Percentiles rank a stretch among this genome's conserved stretches.
Conservation (phyloP, 139 green algal genomes). For the Raphidocelis subcapitata region DNA sequence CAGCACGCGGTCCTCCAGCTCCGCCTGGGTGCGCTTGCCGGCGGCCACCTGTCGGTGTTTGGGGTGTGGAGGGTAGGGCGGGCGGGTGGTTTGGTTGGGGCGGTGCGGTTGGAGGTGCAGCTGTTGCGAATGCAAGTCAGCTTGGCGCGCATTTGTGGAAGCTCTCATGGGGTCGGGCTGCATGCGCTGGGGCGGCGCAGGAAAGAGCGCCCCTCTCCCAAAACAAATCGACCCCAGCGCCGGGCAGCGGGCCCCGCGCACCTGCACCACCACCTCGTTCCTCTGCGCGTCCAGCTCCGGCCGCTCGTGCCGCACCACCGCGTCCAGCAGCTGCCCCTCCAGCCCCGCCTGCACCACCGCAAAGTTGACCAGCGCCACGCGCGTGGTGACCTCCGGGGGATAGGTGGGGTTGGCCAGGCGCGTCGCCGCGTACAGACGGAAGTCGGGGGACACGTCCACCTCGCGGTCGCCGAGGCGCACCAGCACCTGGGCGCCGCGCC, state of each 20-base stretch:
- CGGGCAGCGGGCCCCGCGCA: slow-evolving; percentile 24
- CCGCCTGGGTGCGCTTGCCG: slow-evolving; percentile 74
- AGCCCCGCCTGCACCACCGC: slow-evolving; percentile 82
- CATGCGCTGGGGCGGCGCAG: too few relatives aligned
- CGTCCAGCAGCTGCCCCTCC: slow-evolving; percentile 86
- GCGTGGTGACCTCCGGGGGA: slow-evolving; percentile 79
- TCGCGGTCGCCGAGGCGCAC: slow-evolving; percentile 90
- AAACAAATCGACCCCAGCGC: too few relatives aligned
- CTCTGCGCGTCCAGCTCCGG: slow-evolving; percentile 83
- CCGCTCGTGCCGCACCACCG: slow-evolving; percentile 81
- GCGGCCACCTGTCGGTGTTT: slow-evolving; percentile 32
- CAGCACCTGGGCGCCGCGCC: slow-evolving; percentile 32
- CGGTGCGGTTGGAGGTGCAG: too few relatives aligned
- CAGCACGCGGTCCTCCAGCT: slow-evolving; percentile 90
- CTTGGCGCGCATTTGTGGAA: too few relatives aligned
- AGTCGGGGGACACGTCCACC: slow-evolving; percentile 66
- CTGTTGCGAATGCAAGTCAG: too few relatives aligned
- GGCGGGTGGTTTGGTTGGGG: too few relatives aligned
- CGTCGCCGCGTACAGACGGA: slow-evolving; percentile 84
- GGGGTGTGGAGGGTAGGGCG: too few relatives aligned
- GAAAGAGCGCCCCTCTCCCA: too few relatives aligned
- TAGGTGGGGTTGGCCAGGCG: slow-evolving; percentile 88
- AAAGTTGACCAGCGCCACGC: slow-evolving; percentile 88
- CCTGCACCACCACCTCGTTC: slow-evolving; percentile 88
- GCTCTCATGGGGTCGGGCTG: too few relatives aligned